Percentiles rank a stretch among this genome's conserved stretches.
These are phyloP conservation scores for Gnomoniopsis smithogilvyi DNA, from an alignment of 2,329 filamentous ascomycete species.

Conservation along the genomic window DNA sequence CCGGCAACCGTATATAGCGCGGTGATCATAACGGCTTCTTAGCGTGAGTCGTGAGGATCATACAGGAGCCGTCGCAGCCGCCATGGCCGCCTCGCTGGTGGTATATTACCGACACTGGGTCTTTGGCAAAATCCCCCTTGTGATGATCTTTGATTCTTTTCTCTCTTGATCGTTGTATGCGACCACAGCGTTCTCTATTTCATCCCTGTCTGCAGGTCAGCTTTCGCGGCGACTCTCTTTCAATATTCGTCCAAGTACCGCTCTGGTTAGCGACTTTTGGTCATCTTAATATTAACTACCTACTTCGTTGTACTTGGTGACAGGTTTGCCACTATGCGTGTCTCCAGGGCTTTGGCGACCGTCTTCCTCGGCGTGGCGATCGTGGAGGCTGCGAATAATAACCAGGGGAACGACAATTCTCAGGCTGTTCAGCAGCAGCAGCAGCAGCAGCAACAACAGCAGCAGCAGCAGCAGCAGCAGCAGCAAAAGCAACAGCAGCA, in stretches of 20 bases:
- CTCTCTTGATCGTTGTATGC: background rate
- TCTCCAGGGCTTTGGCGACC: slow-evolving; percentile 22
- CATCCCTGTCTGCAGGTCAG: slow-evolving; percentile 14
- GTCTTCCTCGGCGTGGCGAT: slow-evolving; percentile 22
- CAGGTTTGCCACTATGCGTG: slow-evolving; percentile 20
- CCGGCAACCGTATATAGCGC: background rate
- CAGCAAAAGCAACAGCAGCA: background rate
- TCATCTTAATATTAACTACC: background rate
- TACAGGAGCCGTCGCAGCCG: background rate
- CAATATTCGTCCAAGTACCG: background rate
- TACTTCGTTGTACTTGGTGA: slow-evolving; percentile 7
- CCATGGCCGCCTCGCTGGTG: background rate
- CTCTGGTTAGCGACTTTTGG: slow-evolving; percentile 10
- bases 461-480: background rate
- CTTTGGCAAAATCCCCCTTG: background rate
- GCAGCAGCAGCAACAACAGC: background rate
- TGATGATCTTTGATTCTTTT: background rate
- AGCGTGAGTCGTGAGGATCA: background rate
- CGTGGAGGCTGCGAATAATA: slow-evolving; percentile 20
- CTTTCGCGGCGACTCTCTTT: background rate
- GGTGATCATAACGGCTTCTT: background rate
- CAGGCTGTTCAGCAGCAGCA: background rate
- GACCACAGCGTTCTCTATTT: background rate
- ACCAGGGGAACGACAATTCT: slow-evolving; percentile 3
- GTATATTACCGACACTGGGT: background rate